Conservation (phyloP, 176 grass and related monocot species). For the Triticum turgidum region DNA sequence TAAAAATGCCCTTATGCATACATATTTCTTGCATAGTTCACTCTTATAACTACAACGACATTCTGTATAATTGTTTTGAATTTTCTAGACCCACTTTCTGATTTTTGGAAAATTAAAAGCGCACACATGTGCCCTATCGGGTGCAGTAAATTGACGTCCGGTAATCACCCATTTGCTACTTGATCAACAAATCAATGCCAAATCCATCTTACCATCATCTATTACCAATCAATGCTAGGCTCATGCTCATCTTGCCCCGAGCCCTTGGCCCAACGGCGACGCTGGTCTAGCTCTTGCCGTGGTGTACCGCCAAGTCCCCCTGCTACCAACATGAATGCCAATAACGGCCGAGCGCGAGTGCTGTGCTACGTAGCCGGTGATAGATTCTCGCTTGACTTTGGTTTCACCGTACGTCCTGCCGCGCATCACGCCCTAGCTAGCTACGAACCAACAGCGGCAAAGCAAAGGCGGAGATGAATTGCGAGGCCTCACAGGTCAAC, state of each 20-base stretch:
- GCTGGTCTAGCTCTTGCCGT: not conserved
- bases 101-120: not conserved
- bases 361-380: slow-evolving; percentile 16
- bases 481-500: slow-evolving; percentile 21
- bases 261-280: not conserved
- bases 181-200: not conserved
- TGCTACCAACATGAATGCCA: not conserved
- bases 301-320: not conserved
- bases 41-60: not conserved
- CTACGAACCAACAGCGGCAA: not conserved
- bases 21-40: too few species aligned
- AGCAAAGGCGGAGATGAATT: not conserved
- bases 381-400: not conserved
- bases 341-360: not conserved
- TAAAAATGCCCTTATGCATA: too few species aligned
- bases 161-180: not conserved
- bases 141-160: not conserved
- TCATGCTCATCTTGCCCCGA: not conserved
- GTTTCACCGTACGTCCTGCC: not conserved
- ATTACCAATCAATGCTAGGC: not conserved
- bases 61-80: not conserved
- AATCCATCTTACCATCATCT: not conserved
- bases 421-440: not conserved
- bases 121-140: too few species aligned
- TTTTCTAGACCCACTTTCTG: not conserved